Evolutionary conservation across 768 basidiomycete species (phyloP).

Genomic region (Daedaleopsis nitida): DNA sequence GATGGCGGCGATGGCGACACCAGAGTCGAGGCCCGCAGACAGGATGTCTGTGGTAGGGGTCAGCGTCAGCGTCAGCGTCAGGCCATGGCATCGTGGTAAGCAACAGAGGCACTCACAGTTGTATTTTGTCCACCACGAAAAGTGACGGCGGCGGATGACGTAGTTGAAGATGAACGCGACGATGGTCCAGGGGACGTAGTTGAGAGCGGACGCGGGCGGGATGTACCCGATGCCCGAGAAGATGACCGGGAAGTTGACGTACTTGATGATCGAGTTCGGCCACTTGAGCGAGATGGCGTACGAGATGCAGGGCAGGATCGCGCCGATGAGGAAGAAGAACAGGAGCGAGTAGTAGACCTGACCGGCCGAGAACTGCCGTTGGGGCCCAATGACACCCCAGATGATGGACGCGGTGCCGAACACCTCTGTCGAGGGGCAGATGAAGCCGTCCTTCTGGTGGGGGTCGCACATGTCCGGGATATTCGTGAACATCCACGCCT

Average conservation of each 20-base stretch:
- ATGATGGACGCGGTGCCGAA: conserved; percentile 82
- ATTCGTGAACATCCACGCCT: conserved; percentile 76
- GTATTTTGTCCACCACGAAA: conserved; percentile 80
- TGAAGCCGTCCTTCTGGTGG: conserved; percentile 62
- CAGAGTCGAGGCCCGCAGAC: conserved; percentile 76
- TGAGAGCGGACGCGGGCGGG: conserved; percentile 87
- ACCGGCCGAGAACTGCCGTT: conserved; percentile 66
- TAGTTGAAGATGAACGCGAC: conserved; percentile 82
- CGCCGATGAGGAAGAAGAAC: conserved; percentile 81
- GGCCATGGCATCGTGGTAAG: too few relatives aligned
- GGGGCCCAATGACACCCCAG: conserved; percentile 76
- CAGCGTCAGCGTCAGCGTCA: background rate
- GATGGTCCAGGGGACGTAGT: conserved; percentile 81
- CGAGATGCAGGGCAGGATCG: too few relatives aligned
- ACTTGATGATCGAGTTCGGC: conserved; percentile 71
- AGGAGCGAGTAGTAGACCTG: conserved; percentile 50
- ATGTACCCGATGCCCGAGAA: conserved; percentile 71
- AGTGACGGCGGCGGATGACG: conserved; percentile 64
- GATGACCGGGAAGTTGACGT: conserved; percentile 49
- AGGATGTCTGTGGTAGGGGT: conserved; percentile 53
- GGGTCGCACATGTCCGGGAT: conserved; percentile 60
- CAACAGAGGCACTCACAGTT: conserved; percentile 53
- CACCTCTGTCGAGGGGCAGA: conserved; percentile 68
- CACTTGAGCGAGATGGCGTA: too few relatives aligned
- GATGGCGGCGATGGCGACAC: conserved; percentile 66